phyloP scores from a whole-genome alignment of 2,329 filamentous ascomycete species.

The Aureobasidium pullulans region DNA sequence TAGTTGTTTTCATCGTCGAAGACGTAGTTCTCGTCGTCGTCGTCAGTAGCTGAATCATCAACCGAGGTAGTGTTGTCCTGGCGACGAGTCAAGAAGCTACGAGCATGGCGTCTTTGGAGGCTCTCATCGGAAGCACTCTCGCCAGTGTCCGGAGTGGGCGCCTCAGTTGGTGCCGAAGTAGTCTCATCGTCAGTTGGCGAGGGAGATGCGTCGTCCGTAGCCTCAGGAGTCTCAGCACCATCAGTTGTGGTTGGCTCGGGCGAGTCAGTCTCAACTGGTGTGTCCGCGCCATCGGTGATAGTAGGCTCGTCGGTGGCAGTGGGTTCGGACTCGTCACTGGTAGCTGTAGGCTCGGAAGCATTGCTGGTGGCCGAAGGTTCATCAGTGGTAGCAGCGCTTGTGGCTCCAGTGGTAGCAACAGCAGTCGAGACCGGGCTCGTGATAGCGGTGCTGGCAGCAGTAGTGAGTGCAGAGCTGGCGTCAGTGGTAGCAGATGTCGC shows the following conservation, averaged over 20 bases:
- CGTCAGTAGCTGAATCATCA: not conserved
- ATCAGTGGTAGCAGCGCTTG: not conserved
- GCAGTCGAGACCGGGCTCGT: not conserved
- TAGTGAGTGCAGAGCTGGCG: not conserved
- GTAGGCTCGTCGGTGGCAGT: not conserved
- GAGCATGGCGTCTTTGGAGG: not conserved
- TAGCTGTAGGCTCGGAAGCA: not conserved
- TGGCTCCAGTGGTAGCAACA: not conserved
- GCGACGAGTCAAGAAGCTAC: not conserved
- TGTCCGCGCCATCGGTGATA: not conserved
- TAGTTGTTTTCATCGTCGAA: not conserved
- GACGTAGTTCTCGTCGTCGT: not conserved
- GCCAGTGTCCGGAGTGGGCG: not conserved
- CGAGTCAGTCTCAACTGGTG: not conserved
- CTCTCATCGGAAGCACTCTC: not conserved
- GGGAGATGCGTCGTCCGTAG: not conserved
- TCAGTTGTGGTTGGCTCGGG: not conserved
- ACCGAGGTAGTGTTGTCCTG: conserved; percentile 1
- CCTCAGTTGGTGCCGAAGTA: not conserved
- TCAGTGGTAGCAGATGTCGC: not conserved
- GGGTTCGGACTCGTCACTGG: not conserved
- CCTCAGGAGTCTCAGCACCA: not conserved
- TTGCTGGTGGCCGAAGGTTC: not conserved
- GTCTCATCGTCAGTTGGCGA: not conserved
- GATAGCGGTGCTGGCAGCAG: not conserved